Evolutionary conservation across 1,284 basidiomycete species (phyloP), one percentile per base, ranked within the genome.

Genomic region (Stygiomarasmius scandens): DNA sequence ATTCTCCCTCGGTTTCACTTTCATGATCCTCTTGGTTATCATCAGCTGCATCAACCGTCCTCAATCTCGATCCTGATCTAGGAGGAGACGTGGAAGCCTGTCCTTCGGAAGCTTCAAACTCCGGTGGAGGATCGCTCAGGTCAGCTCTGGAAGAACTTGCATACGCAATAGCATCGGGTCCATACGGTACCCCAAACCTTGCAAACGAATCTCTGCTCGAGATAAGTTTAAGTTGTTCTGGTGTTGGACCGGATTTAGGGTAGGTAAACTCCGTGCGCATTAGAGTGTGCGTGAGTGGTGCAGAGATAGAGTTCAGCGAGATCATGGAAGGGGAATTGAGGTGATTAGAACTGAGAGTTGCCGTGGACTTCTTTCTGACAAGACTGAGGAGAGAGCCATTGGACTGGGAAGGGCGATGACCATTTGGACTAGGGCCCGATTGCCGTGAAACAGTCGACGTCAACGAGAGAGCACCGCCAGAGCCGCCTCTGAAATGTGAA

Each of bases 101-200:
- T 10, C 25, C 41, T 44, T 24, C 60, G 2, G 56, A 62, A 22
- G 63, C 61, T 25, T 77, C 74, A 63, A 79, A 79, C 52, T 71
- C 75, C 24, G 77, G 79, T 11, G 71, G 72, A 6, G 67, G 68
- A 29, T 63, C 59, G 43, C 74, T 73, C 52, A 73, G 69, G 43
- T 71, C 67, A 8, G 71, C 74, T 3, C 68, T 63, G n/a, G 71
- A 74, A 20, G 51, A 24, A 24, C 71, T 69, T 14, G 78, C 80
- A 62, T 71, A 81, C n/a, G 76, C 76, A 41, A 81, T 71, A 1
- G 81, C 82, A 61, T 81, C 81, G 20, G 73, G 69, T 0, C 82
- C 82, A 65, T 81, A 84, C 2, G 82, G 82, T 49, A 81, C 67
- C 0, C 78, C 81, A 60, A 84, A 85, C 47, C 77, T 69, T 9